These are phyloP conservation scores for Sugiyamaella marilandica DNA, from an alignment of 805 yeast species.

Conservation along the genomic window DNA sequence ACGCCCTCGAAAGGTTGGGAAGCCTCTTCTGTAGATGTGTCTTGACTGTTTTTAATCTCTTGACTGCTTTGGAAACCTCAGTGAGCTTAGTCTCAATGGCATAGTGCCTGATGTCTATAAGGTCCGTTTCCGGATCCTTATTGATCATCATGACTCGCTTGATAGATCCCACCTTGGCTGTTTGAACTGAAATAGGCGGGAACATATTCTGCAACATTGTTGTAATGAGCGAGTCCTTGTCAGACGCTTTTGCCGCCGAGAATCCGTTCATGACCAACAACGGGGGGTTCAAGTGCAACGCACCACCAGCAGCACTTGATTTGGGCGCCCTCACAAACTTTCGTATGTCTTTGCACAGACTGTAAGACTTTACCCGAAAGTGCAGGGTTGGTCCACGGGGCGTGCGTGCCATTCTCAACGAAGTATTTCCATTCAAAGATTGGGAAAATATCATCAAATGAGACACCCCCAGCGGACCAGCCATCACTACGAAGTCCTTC, in stretches of 20 bases:
- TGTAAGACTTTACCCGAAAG: constrained; percentile 70
- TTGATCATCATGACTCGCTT: constrained; percentile 81
- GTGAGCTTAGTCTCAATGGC: constrained; percentile 81
- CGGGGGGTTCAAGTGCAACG: constrained; percentile 75
- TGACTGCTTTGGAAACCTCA: constrained; percentile 60
- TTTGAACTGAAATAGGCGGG: constrained; percentile 88
- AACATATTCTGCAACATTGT: constrained; percentile 93
- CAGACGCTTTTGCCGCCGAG: constrained; percentile 53
- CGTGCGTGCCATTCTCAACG: constrained; percentile 76
- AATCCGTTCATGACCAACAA: constrained; percentile 91
- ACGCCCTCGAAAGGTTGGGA: constrained; percentile 63
- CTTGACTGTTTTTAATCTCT: constrained; percentile 61
- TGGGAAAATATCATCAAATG: constrained; percentile 86
- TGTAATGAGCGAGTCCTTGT: constrained; percentile 68
- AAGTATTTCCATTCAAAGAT: constrained; percentile 70
- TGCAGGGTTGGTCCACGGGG: constrained; percentile 94
- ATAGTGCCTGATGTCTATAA: constrained; percentile 83
- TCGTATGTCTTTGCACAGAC: constrained; percentile 76
- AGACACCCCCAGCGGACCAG: constrained; percentile 91
- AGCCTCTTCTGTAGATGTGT: constrained; percentile 55
- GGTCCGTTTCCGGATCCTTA: constrained; percentile 63
- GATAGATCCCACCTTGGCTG: constrained; percentile 66
- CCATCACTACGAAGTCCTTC: constrained; percentile 95
- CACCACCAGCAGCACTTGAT: constrained; percentile 48
- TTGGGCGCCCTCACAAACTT: constrained; percentile 71